Base-by-base conservation (phyloP, 2,329 filamentous ascomycete genomes). In the Colletotrichum australisinense region DNA sequence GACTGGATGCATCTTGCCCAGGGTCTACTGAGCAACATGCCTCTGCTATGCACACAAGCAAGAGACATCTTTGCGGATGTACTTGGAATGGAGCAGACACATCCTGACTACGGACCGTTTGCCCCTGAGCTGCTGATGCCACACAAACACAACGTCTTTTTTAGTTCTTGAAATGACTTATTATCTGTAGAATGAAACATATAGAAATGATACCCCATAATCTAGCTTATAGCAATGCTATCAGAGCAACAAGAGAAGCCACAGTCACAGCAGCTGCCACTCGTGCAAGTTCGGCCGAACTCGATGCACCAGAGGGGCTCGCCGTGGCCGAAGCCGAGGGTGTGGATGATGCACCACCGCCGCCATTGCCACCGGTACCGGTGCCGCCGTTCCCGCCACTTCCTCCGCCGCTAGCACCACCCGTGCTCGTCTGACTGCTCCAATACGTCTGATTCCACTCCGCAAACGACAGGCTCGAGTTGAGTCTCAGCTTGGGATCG, bases 381-480 rank as follows among this genome's bases (percentile, higher is more conserved):
- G 12, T 7, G 9, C 46, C 24, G 12, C 16, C 28, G 24, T 19
- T 32, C 22, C 53, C 19, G 19, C 42, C 42, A 19, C 22, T 55
- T 22, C 57, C 46, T 30, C 53, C 42, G 9, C 42, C 42, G 42
- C 42, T 22, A 19, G 42, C 19, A 19, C 46, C 70, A 8, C 55
- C 60, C 3, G 7, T 69, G 2, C 22, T 73, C 16, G 32, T 60
- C 46, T 53, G 32, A 24, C 66, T 64, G 24, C 24, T 65, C 70
- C 66, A 70, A 28, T 60, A 69, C 11, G 70, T 75, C 30, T 66
- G 22, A 12, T 80, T 79, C 78, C 78, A 79, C 62, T 77, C 72
- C 12, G 53, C 58, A 66, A 72, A 80, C 3, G 71, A 75, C 67
- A 78, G 52, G 12, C 66, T 70, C 4, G 75, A 49, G n/a, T 80